Base-by-base conservation (phyloP, 495 filamentous ascomycete species). In the Aspergillus olivimuriae region DNA sequence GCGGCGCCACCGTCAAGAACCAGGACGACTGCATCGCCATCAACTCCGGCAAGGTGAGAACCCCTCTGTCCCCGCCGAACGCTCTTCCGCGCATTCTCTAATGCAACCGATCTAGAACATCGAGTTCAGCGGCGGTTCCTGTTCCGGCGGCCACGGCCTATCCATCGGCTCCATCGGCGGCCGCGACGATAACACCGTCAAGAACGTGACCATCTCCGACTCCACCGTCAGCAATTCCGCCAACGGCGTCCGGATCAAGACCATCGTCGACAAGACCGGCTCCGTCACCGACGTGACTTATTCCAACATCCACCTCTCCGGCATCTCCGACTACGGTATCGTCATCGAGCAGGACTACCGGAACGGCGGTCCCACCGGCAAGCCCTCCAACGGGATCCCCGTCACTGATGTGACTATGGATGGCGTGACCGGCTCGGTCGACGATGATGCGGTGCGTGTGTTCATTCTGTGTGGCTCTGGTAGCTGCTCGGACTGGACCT, bases 131-230 rank as follows among this genome's bases (percentile, higher is more conserved):
- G 66, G 69, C n/a, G 74, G 70, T 14, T 57, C 56, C 41, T 75
- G 75, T 65, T 72, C 65, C 24, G 79, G 79, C 9, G 79, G 80
- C n/a, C 80, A 84, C 57, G 80, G 81, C n/a, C 60, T 84, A 10
- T 80, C 75, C 41, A 83, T 86, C 47, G 82, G 82, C n/a, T 81
- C 75, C 14, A 76, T 86, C 15, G 82, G 82, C 28, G 77, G 76
- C 4, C 74, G 79, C n/a, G 52, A 46, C 28, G 61, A 80, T 58
- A 85, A 84, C 70, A 73, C 53, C 20, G 81, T 83, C 45, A 47
- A 62, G 16, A 73, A 67, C 48, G 75, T 84, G 18, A 69, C 63
- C 34, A 75, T 84, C 53, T 54, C 64, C 21, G 58, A 69, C 59
- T 76, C 69, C 10, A 73, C 60, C 7, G 57, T 83, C 34, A 53